phyloP scores from a whole-genome alignment of 805 yeast species.

The Metschnikowia orientalis region DNA sequence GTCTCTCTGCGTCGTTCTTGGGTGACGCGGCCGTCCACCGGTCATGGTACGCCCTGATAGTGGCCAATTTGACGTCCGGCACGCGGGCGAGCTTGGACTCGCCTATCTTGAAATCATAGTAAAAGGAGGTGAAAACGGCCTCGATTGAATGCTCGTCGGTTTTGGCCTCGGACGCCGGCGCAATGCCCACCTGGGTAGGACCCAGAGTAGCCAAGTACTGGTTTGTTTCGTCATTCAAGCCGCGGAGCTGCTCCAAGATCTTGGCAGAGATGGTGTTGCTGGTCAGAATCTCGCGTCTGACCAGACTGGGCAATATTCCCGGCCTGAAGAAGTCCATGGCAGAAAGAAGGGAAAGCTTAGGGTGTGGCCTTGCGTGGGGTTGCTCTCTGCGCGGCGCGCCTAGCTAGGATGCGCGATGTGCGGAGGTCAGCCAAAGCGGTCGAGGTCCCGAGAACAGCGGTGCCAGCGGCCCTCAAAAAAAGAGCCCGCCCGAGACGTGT shows the following conservation, averaged over 20 bases:
- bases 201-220: conserved; percentile 22
- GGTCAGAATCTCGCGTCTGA: conserved; percentile 20
- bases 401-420: no score
- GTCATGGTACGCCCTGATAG: conserved; percentile 7
- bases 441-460: no score
- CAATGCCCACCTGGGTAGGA: conserved; percentile 2
- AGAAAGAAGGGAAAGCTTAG: no score
- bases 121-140: conserved; percentile 16
- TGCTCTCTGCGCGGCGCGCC: no score
- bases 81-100: conserved; percentile 11
- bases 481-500: no score
- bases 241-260: conserved; percentile 20
- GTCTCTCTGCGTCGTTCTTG: conserved; percentile 7
- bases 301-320: conserved; percentile 15
- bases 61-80: conserved; percentile 13
- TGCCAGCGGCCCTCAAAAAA: no score
- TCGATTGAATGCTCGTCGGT: conserved; percentile 11
- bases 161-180: conserved; percentile 6
- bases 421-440: no score
- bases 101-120: conserved; percentile 13
- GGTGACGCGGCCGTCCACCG: conserved; percentile 3
- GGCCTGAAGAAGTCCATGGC: conserved; percentile 23
- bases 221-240: conserved; percentile 19
- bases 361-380: no score
- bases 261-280: conserved; percentile 30